Evolutionary conservation across 2,329 filamentous ascomycete species (phyloP).

Genomic region (Monosporascus sp.): DNA sequence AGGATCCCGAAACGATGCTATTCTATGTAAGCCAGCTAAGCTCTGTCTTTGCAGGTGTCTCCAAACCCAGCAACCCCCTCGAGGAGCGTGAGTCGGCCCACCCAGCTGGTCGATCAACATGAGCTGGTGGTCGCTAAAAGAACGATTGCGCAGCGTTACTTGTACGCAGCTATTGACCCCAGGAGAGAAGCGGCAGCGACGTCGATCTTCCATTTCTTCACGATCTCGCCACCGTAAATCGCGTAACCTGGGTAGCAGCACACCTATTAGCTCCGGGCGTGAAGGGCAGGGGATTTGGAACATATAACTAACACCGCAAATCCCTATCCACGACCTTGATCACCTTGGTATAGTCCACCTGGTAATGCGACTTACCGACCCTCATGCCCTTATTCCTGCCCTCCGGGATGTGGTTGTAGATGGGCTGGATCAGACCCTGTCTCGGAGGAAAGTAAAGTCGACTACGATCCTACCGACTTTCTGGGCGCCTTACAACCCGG

Average conservation of each 20-base stretch:
- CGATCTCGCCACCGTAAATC: constrained; percentile 6
- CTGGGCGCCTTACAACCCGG: constrained; percentile 12
- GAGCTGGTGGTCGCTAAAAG: background rate
- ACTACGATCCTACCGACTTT: constrained; percentile 19
- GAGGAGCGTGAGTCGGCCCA: too few species aligned
- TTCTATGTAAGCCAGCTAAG: too few species aligned
- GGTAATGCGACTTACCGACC: constrained; percentile 10
- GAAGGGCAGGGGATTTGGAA: background rate
- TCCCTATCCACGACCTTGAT: constrained; percentile 21
- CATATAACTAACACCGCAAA: constrained; percentile 15
- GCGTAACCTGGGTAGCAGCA: constrained; percentile 5
- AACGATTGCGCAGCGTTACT: background rate
- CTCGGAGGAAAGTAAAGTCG: constrained; percentile 22
- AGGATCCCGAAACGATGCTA: too few species aligned
- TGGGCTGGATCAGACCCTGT: constrained; percentile 12
- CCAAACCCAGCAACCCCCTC: too few species aligned
- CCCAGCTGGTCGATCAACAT: too few species aligned
- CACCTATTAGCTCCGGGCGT: background rate
- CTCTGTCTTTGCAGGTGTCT: too few species aligned
- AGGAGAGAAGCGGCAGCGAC: constrained; percentile 5
- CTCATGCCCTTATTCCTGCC: background rate
- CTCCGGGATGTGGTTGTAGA: background rate
- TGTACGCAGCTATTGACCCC: constrained; percentile 8
- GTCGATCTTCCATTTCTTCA: constrained; percentile 6
- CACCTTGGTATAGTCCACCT: constrained; percentile 18